A percentile compares a stretch with the other conserved stretches of the same genome.
Conservation (phyloP, 148 eudicot species). For the Linanthus parryae region DNA sequence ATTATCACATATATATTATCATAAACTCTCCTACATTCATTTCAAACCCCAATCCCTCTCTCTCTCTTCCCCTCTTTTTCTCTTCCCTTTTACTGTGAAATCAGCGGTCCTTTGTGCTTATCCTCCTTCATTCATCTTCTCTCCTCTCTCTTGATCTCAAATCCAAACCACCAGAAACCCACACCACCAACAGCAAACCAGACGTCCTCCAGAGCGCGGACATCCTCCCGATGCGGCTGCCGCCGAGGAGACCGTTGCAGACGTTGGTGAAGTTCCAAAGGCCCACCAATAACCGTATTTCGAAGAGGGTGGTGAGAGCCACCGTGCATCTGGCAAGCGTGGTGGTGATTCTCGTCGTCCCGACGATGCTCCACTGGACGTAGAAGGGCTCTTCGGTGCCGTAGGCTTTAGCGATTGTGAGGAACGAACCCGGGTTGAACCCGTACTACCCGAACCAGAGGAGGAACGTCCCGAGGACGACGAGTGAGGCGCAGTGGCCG, state of each 20-base stretch:
- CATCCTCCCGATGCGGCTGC: conserved; percentile 59
- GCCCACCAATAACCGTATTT: conserved; percentile 42
- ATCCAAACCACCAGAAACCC: conserved; percentile 31
- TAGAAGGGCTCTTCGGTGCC: conserved; percentile 21
- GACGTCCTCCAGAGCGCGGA: conserved; percentile 55
- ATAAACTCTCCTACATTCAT: too few species aligned
- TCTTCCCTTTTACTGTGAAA: too few species aligned
- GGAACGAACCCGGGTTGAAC: conserved; percentile 57
- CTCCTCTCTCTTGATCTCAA: too few species aligned
- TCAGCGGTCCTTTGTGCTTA: too few species aligned
- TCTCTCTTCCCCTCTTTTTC: too few species aligned
- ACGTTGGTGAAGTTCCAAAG: conserved; percentile 61
- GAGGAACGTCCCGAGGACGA: conserved; percentile 49
- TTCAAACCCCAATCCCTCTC: too few species aligned
- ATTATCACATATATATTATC: too few species aligned
- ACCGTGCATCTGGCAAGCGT: conserved; percentile 57
- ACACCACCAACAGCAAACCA: conserved; percentile 57
- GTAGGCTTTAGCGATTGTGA: conserved; percentile 34
- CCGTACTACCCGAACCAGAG: too few species aligned
- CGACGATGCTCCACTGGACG: conserved; percentile 62
- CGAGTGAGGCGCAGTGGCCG: conserved; percentile 40
- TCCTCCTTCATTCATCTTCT: too few species aligned
- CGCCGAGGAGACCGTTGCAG: conserved; percentile 57
- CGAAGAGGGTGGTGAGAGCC: conserved; percentile 46
- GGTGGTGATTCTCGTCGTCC: conserved; percentile 58